Base-by-base conservation (phyloP, 140 eudicot species). In the Stevia rebaudiana region DNA sequence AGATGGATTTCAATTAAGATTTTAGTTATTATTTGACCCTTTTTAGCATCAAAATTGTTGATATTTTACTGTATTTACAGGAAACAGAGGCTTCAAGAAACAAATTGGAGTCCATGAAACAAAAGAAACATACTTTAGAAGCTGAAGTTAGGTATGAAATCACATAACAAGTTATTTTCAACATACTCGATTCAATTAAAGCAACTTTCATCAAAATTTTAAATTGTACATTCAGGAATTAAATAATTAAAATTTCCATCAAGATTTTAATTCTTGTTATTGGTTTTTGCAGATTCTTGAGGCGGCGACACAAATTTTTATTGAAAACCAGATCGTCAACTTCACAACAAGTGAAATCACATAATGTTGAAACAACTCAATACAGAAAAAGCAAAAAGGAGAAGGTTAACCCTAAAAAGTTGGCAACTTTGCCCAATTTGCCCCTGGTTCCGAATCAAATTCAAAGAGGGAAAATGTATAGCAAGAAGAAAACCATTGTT, bases 131-230 rank as follows among this genome's bases (percentile, higher is more conserved):
- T 49, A 76, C 74, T 40, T 71, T 83, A 16, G 81, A 80, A 55
- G 97, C 97, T 50, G 95, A 89, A 89, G 95, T 89, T 52, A 74
- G 95, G 97, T 89, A 83, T 70, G 82, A 4, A 48, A 51, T 72
- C 36, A 25, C 40, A n/a, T 43, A 67, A 7, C 37, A 1, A 25
- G 44, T 17, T 54, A 11, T 30, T 28, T 44, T n/a, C 57, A 23
- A 7, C 47, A 23, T 69, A 68, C 74, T 21, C 52, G 2, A 40
- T 58, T 50, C 48, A 51, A 42, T 18, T 8, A 3, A 41, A 48
- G 41, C 13, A 8, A 1, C 59, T 37, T 55, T 4, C n/a, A 13
- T 19, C 22, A 21, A 43, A 19, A 35, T 44, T 33, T 16, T 44
- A 44, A 28, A 0, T 6, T 46, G 28, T 69, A 18, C 9, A 31